Base-by-base conservation (phyloP, 2,329 filamentous ascomycete genomes). In the Pochonia chlamydosporia region DNA sequence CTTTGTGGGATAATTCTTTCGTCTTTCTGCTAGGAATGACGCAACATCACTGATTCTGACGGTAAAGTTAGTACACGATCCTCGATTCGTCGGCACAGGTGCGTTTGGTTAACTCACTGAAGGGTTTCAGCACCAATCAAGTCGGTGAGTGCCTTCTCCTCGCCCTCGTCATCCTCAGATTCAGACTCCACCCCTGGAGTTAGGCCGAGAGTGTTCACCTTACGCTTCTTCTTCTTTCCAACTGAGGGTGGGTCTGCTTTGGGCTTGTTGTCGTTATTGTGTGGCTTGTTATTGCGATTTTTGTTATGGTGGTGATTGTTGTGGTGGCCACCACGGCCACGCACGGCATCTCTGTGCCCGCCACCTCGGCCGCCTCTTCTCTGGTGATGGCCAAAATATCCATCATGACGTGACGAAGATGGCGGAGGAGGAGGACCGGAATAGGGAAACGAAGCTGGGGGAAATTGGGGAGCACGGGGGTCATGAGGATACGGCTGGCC, bases 11-110 rank as follows among this genome's bases (percentile, higher is more conserved):
- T 81, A 97, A 44, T 85, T 84, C 54, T 81, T 85, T 61, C 78
- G 85, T 49, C 92, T 82, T 64, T 96, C 89, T 43, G 82, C 82
- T 52, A 95, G 81, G 82, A 89, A 97, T 6, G 81, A 79, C 21
- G 81, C 78, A 47, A 96, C 75, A 59, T 96, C 90, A 49, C 79
- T 79, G 14, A 79, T 71, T 48, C 76, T 81, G 46, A 6, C 4
- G n/a, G 4, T n/a, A 4, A 7, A n/a, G 39, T 45, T 5, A 46
- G 33, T n/a, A 20, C 16, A n/a, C 20, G 25, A 16, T 23, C 6
- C 6, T 13, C 18, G 5, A 20, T 18, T 4, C 39, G 14, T 21
- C 13, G 4, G 26, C 14, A 30, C 23, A n/a, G 26, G 9, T 13
- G 20, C 18, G 20, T 40, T 33, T 8, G 7, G 5, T 33, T 39